Base-by-base conservation (phyloP, 2,329 filamentous ascomycete genomes). In the Akanthomyces uredinophilus region DNA sequence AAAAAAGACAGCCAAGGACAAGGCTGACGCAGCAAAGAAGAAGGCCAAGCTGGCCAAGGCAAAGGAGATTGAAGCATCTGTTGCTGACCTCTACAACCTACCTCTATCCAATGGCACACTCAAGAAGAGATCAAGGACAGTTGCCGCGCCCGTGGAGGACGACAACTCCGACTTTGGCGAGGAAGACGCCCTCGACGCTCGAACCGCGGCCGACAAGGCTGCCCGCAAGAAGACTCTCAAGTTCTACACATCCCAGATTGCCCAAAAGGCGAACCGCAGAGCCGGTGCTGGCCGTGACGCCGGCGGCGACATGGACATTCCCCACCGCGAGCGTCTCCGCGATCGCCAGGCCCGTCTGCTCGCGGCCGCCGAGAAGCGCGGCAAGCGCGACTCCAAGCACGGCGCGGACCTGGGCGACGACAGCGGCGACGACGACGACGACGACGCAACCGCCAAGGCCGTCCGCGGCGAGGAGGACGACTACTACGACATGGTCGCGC, bases 231-330 rank as follows among this genome's bases (percentile, higher is more conserved):
- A 96, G 81, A 92, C 87, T 66, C 84, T 99, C 63, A 90, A 92
- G 65, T 99, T 99, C 81, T 99, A 99, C 83, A 98, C 96, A 2
- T 96, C 93, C 3, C 95, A 99, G 73, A 95, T 99, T 67, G 89
- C 91, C 32, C 94, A 98, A 74, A 98, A 97, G 77, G 87, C 91
- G 62, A 96, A 92, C 78, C 93, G 91, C 73, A 91, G 91, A 61
- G 86, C 87, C 6, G 86, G 82, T 37, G 89, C 88, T 44, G 88
- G 89, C 47, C 85, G 87, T 64, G 87, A 90, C 63, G 85, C 87
- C 1, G 91, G 91, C 67, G 91, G 91, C 68, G 91, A 96, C 71
- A 82, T 84, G 67, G 91, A 96, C 74, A 83, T 96, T 58, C 95
- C 95, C 3, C 88, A 97, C 74, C 87, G 93, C 62, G 95, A 99